A percentile compares a stretch with the other conserved stretches of the same genome.
Evolutionary conservation across 2,329 filamentous ascomycete genomes (phyloP).

Genomic region (Ustulina deusta): DNA sequence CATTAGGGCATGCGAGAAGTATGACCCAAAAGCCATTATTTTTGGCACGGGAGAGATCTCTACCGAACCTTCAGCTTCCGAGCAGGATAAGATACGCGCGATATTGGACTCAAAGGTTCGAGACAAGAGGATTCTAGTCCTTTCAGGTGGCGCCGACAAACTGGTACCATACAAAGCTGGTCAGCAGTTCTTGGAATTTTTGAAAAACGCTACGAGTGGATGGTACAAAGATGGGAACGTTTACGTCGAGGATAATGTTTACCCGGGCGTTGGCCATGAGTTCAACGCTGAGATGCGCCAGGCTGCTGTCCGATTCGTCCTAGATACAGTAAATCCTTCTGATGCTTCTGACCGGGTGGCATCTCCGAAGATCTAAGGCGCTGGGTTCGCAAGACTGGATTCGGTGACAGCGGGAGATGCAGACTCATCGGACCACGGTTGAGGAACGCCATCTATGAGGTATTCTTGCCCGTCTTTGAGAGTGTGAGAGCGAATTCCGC

Average conservation of each 20-base stretch:
- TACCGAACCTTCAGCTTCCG: slow-evolving; percentile 49
- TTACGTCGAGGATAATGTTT: slow-evolving; percentile 73
- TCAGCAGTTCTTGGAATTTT: slow-evolving; percentile 69
- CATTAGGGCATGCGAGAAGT: slow-evolving; percentile 69
- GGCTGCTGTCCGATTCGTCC: slow-evolving; percentile 74
- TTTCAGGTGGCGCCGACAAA: slow-evolving; percentile 75
- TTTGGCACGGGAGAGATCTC: slow-evolving; percentile 64
- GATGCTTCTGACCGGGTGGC: slow-evolving; percentile 46
- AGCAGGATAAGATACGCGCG: slow-evolving; percentile 58
- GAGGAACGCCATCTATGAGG: slow-evolving; percentile 54
- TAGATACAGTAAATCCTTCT: slow-evolving; percentile 57
- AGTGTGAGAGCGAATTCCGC: slow-evolving; percentile 54
- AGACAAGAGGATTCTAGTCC: slow-evolving; percentile 73
- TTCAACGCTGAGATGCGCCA: slow-evolving; percentile 75
- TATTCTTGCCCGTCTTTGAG: slow-evolving; percentile 54
- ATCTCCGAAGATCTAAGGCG: slow-evolving; percentile 46
- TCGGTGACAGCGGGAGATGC: neutral
- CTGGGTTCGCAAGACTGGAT: slow-evolving; percentile 4
- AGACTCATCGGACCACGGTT: slow-evolving; percentile 55
- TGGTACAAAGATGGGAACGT: slow-evolving; percentile 69
- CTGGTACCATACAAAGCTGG: slow-evolving; percentile 76
- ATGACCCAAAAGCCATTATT: slow-evolving; percentile 81
- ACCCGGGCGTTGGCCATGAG: slow-evolving; percentile 75
- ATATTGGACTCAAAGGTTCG: slow-evolving; percentile 63
- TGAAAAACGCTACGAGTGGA: slow-evolving; percentile 65